These are phyloP conservation scores for Leishmania guyanensis DNA, from an alignment of 208 protist species.

Conservation along the genomic window DNA sequence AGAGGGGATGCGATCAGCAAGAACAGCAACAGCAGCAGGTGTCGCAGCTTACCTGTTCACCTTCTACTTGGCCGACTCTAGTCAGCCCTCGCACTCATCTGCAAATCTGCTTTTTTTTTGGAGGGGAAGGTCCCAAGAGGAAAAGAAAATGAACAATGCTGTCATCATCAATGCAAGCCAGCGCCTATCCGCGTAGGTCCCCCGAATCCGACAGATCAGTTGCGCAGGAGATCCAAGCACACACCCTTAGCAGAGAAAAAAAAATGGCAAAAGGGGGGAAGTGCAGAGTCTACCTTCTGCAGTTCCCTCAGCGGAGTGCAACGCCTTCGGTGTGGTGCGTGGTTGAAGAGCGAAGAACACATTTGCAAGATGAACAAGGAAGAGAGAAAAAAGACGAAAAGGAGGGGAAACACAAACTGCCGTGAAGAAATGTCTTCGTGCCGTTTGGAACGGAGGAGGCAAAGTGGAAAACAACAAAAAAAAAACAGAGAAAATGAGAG, in stretches of 20 bases:
- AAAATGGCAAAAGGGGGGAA: background rate
- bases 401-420: background rate
- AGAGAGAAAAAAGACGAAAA: background rate
- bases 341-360: background rate
- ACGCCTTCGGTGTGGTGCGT: background rate
- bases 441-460: background rate
- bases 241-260: background rate
- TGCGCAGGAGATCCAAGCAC: background rate
- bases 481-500: background rate
- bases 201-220: background rate
- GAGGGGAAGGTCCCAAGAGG: background rate
- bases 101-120: background rate
- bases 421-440: background rate
- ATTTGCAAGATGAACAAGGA: background rate
- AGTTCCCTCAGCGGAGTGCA: background rate
- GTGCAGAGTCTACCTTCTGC: background rate
- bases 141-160: background rate
- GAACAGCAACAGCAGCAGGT: background rate
- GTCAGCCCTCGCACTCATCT: background rate
- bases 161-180: background rate
- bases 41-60: background rate
- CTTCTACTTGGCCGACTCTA: background rate
- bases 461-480: background rate
- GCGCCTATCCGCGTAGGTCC: background rate
- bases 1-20: background rate